Base-by-base conservation (phyloP, 257 asterid species). In the Paulownia fortunei region DNA sequence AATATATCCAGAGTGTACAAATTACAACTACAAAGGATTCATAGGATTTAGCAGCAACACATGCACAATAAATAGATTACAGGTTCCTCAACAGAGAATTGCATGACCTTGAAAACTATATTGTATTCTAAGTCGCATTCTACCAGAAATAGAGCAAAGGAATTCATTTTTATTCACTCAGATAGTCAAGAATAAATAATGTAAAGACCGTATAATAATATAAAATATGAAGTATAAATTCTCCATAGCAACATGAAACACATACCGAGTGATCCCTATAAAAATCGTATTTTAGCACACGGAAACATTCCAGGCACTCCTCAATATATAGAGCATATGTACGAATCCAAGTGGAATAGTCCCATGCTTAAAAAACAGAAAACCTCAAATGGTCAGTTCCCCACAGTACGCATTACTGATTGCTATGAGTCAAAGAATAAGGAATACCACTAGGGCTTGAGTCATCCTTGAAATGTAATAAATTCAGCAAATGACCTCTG, bases 231-330 rank as follows among this genome's bases (percentile, higher is more conserved):
- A 70, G 39, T 12, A 24, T 24, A 66, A 58, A 51, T 73, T 74
- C 52, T 23, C 26, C 60, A 65, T 23, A 41, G 18, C 23, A 73
- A 80, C 49, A 76, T 42, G 49, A 62, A 74, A 41, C 58, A 66
- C 90, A 41, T 85, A 91, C 97, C 86, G 82, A 71, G 73, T 77
- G 84, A 76, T 93, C 94, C 74, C 89, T 87, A 70, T 89, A 85
- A 84, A 93, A 86, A 83, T 91, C 91, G 61, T 84, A 93, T 55
- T 86, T 91, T 72, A 93, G 72, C 74, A 81, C 80, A 66, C 86
- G 81, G 83, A 82, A 93, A 83, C 96, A 93, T 75, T 89, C 92
- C 73, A 93, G 83, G 80, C 86, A 89, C 86, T 93, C 98, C 88
- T 91, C 96, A 18, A 93, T 83, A 69, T 93, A 93, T 18, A 85